A percentile compares a stretch with the other conserved stretches of the same genome.
Conservation (phyloP, 1,139 yeast species). For the Geotrichum macrosporum region DNA sequence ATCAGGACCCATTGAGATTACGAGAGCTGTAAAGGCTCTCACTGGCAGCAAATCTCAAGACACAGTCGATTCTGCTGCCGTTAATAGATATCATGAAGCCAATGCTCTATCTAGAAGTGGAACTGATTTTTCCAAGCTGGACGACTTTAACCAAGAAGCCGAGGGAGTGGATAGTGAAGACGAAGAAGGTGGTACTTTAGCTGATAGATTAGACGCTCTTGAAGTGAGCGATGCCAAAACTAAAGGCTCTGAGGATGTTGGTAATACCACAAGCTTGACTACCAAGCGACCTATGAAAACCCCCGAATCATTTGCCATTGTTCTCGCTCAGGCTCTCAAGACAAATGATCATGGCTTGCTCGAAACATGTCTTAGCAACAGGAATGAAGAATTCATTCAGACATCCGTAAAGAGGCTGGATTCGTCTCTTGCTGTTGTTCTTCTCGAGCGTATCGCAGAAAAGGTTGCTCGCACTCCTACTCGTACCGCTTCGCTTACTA, state of each 20-base stretch:
- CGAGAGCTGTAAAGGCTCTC: conserved; percentile 25
- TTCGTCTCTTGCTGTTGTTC: conserved; percentile 64
- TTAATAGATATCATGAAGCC: conserved; percentile 60
- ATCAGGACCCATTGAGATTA: conserved; percentile 26
- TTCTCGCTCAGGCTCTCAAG: conserved; percentile 42
- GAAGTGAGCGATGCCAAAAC: conserved; percentile 30
- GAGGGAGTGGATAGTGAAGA: conserved; percentile 35
- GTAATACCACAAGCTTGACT: background rate
- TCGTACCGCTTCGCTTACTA: conserved; percentile 69
- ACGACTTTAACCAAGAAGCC: conserved; percentile 30
- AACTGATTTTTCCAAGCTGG: conserved; percentile 48
- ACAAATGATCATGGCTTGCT: conserved; percentile 41
- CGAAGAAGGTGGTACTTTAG: conserved; percentile 37
- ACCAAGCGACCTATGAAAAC: conserved; percentile 20
- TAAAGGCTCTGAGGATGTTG: background rate
- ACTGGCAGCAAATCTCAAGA: conserved; percentile 32
- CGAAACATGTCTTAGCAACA: conserved; percentile 68
- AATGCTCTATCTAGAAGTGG: conserved; percentile 49
- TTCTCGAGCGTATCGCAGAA: conserved; percentile 81
- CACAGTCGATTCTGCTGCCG: conserved; percentile 71
- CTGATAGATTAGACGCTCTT: conserved; percentile 42
- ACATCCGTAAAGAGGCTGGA: conserved; percentile 67
- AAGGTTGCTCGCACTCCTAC: conserved; percentile 64
- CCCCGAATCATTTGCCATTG: conserved; percentile 39
- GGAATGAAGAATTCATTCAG: conserved; percentile 70